Base-by-base conservation (phyloP, 2,329 filamentous ascomycete genomes). In the Scorias spongiosa region DNA sequence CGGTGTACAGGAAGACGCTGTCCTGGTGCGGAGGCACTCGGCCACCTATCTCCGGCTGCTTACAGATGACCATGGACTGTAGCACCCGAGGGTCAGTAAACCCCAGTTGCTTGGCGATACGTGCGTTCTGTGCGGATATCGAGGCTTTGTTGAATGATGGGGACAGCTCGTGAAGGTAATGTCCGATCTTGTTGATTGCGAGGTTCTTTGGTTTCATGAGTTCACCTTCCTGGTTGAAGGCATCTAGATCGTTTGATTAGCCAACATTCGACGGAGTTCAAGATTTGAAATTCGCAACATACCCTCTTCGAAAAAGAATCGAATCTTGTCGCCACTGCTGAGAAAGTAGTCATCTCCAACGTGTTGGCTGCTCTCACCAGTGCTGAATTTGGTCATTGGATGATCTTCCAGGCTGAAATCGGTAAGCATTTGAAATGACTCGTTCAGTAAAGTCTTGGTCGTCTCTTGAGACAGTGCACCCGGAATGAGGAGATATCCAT, bases 11-110 rank as follows among this genome's bases (percentile, higher is more conserved):
- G 54, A 96, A 98, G 1, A 86, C 88, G 51, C 77, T 85, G 63
- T 96, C 89, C 66, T 94, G 88, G 62, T 98, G 91, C 17, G 86
- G 78, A 1, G 83, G 86, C 38, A 96, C 91, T 2, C 84, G 83
- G 17, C 84, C 89, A 26, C 91, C 91, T 43, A 96, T 95, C 65
- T 93, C 85, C 17, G 91, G 88, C 66, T 95, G 89, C 64, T 98
- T 98, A 75, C 87, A 95, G 54, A 98, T 96, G 26, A 96, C 74
- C 91, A 98, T 98, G 61, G 83, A 91, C 69, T 98, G 91, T 42
- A 98, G 70, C 5, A 81, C 72, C 15, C 81, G 70, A 2, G 88
- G 84, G 61, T 93, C 84, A 4, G 52, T 55, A 66, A 87, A 94
- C 2, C 81, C 81, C 10, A 94, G 70, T 8, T 73, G 72, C 39